A percentile compares a stretch with the other conserved stretches of the same genome.
Evolutionary conservation across 2,329 filamentous ascomycete species (phyloP).

Genomic region (Graphilbum sp.): DNA sequence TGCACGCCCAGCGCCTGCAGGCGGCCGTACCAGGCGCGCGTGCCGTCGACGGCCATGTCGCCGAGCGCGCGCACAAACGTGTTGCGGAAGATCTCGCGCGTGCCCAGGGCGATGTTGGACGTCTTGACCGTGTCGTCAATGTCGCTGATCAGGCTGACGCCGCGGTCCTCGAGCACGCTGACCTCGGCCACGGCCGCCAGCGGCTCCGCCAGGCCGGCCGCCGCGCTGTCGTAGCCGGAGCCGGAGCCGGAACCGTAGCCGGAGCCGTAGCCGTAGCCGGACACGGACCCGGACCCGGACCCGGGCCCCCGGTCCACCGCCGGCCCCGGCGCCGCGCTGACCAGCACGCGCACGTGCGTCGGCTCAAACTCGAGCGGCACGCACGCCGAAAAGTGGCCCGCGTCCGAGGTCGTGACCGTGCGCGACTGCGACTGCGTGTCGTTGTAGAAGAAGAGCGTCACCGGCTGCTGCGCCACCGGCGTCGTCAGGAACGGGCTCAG

Average conservation of each 20-base stretch:
- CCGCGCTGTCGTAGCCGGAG: background rate
- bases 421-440: constrained; percentile 65
- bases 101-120: constrained; percentile 74
- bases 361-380: constrained; percentile 79
- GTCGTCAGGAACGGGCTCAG: constrained; percentile 82
- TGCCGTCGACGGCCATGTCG: constrained; percentile 72
- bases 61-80: constrained; percentile 77
- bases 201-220: constrained; percentile 32
- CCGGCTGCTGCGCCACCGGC: constrained; percentile 57
- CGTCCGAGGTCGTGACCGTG: constrained; percentile 71
- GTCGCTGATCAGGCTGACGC: constrained; percentile 88
- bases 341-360: constrained; percentile 74
- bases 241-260: background rate
- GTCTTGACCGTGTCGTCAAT: constrained; percentile 97
- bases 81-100: constrained; percentile 90
- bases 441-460: constrained; percentile 94
- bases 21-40: constrained; percentile 73
- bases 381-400: constrained; percentile 72
- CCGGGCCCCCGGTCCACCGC: too few species aligned
- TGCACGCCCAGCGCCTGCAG: constrained; percentile 68
- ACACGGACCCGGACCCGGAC: background rate
- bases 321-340: constrained; percentile 15
- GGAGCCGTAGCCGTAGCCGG: background rate
- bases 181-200: constrained; percentile 70
- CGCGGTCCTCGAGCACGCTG: constrained; percentile 56